A percentile compares a stretch with the other conserved stretches of the same genome.
These are phyloP conservation scores for Staphylotrichum longicolle DNA, from an alignment of 495 filamentous ascomycete genomes.

Conservation along the genomic window DNA sequence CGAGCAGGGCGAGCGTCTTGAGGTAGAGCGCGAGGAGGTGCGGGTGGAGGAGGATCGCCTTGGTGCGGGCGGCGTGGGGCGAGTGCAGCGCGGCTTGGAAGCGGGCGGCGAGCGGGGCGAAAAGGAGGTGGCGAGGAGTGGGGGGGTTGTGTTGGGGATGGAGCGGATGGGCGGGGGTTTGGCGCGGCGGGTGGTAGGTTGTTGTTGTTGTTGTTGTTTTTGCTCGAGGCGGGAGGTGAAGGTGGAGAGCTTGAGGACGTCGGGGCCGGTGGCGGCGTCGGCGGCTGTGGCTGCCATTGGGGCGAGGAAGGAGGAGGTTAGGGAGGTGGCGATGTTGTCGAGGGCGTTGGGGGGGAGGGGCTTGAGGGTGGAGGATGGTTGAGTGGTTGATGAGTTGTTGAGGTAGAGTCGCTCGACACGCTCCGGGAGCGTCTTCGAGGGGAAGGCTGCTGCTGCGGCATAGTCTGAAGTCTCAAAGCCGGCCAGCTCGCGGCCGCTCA, in stretches of 20 bases:
- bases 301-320: slow-evolving; percentile 69
- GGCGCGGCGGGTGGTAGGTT: slow-evolving; percentile 26
- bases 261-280: slow-evolving; percentile 69
- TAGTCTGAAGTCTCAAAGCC: slow-evolving; percentile 67
- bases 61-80: slow-evolving; percentile 27
- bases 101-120: slow-evolving; percentile 68
- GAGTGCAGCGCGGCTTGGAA: slow-evolving; percentile 53
- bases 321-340: slow-evolving; percentile 55
- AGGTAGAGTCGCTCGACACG: slow-evolving; percentile 53
- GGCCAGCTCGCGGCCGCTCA: slow-evolving; percentile 83
- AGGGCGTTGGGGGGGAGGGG: slow-evolving; percentile 57
- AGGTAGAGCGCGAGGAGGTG: slow-evolving; percentile 60
- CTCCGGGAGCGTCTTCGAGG: slow-evolving; percentile 68
- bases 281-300: slow-evolving; percentile 74
- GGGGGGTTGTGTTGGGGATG: slow-evolving; percentile 71
- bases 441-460: slow-evolving; percentile 53
- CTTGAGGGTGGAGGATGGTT: slow-evolving; percentile 42
- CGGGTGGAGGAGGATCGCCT: slow-evolving; percentile 56
- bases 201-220: slow-evolving; percentile 9
- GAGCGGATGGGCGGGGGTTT: slow-evolving; percentile 57
- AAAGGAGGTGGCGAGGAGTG: slow-evolving; percentile 73
- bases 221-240: slow-evolving; percentile 43
- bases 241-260: slow-evolving; percentile 70
- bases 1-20: slow-evolving; percentile 62
- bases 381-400: slow-evolving; percentile 20